A percentile compares a stretch with the other conserved stretches of the same genome.
phyloP scores from a whole-genome alignment of 306 rosid species.

The Cercis canadensis region DNA sequence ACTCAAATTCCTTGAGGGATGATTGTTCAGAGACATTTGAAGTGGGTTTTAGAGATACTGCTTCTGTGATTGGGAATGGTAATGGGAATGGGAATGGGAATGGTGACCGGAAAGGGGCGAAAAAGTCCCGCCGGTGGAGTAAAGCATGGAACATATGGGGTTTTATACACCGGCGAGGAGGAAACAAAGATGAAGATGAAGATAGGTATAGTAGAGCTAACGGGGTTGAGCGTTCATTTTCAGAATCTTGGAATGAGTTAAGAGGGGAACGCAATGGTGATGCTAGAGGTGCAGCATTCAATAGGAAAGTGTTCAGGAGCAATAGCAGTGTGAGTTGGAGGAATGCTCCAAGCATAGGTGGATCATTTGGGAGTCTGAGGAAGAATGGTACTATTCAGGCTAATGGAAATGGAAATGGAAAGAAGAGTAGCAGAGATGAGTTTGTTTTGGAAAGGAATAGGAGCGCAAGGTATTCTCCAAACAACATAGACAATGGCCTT shows the following conservation, averaged over 20 bases:
- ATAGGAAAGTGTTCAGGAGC: constrained; percentile 72
- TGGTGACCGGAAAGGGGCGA: constrained; percentile 66
- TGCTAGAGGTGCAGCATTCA: constrained; percentile 56
- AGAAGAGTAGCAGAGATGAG: constrained; percentile 71
- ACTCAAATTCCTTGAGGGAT: constrained; percentile 76
- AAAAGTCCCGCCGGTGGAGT: constrained; percentile 86
- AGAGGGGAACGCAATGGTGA: constrained; percentile 76
- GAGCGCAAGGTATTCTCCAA: constrained; percentile 85
- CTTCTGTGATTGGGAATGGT: constrained; percentile 58
- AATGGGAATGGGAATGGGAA: too few relatives aligned
- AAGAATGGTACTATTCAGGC: constrained; percentile 60
- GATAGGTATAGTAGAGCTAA: constrained; percentile 68
- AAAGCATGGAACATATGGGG: constrained; percentile 94
- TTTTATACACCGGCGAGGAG: constrained; percentile 68
- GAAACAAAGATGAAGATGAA: constrained; percentile 76
- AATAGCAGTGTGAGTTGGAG: constrained; percentile 97
- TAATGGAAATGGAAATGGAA: constrained; percentile 57
- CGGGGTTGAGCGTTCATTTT: constrained; percentile 79
- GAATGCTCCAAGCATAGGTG: constrained; percentile 61
- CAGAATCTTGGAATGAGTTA: constrained; percentile 90
- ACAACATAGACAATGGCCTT: constrained; percentile 72
- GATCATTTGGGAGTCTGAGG: constrained; percentile 63
- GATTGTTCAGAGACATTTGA: constrained; percentile 81
- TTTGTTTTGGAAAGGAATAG: constrained; percentile 81
- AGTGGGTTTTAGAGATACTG: constrained; percentile 55